A percentile compares a stretch with the other conserved stretches of the same genome.
These are phyloP conservation scores for Albizia julibrissin DNA, from an alignment of 306 rosid genomes.

Conservation along the genomic window DNA sequence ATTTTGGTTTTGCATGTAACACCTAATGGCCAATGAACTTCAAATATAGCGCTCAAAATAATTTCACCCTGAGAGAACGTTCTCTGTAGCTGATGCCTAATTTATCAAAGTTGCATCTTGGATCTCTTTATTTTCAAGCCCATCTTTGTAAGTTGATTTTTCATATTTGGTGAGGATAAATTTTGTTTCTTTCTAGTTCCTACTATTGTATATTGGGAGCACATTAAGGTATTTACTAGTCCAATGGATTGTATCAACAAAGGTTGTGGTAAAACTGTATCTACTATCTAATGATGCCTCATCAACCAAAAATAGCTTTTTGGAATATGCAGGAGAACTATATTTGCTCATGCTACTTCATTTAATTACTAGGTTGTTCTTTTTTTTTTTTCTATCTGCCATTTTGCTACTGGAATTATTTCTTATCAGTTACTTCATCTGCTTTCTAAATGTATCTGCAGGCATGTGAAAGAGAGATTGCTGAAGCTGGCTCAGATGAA, in stretches of 20 bases:
- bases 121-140: background rate
- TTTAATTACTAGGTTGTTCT: background rate
- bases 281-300: background rate
- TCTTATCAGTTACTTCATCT: slow-evolving; percentile 2
- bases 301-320: background rate
- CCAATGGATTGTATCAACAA: background rate
- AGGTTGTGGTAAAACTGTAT: background rate
- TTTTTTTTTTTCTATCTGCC: background rate
- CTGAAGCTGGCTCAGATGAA: slow-evolving; percentile 65
- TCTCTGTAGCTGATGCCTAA: background rate
- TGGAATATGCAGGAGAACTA: background rate
- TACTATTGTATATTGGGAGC: background rate
- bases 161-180: background rate
- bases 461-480: slow-evolving; percentile 91
- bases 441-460: slow-evolving; percentile 34
- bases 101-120: background rate
- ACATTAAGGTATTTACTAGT: background rate
- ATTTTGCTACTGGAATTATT: background rate
- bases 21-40: background rate
- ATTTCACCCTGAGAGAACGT: background rate
- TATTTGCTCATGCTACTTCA: background rate
- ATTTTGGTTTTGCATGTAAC: background rate
- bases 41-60: background rate
- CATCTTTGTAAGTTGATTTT: background rate
- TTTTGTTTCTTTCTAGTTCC: background rate